Conservation (phyloP, 2,329 filamentous ascomycete genomes). For the Podosphaera leucotricha region DNA sequence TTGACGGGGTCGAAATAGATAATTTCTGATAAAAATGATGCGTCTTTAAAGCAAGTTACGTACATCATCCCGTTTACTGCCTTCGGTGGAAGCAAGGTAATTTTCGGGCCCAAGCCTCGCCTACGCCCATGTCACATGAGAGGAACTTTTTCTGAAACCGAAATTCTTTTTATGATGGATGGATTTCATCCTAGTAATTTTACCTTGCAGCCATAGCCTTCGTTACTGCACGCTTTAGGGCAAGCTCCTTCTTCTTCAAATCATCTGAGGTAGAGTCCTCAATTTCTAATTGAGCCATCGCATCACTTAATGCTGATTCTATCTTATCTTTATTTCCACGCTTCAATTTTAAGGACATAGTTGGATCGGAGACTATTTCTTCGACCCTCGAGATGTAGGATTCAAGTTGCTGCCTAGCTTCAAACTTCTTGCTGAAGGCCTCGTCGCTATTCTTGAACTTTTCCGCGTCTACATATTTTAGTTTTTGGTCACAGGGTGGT, state of each 20-base stretch:
- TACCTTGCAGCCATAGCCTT: constrained; percentile 89
- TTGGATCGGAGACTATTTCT: constrained; percentile 95
- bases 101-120: too few species aligned
- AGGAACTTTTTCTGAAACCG: too few species aligned
- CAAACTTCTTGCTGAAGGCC: constrained; percentile 98
- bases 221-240: constrained; percentile 90
- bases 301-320: constrained; percentile 85
- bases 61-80: too few species aligned
- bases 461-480: constrained; percentile 43
- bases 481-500: constrained; percentile 1
- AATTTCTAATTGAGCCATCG: constrained; percentile 92
- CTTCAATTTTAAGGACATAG: constrained; percentile 92
- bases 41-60: too few species aligned
- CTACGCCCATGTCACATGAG: too few species aligned
- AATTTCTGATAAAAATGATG: too few species aligned
- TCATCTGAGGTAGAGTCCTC: constrained; percentile 81
- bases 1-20: too few species aligned
- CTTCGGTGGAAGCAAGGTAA: too few species aligned
- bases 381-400: constrained; percentile 96
- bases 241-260: constrained; percentile 98
- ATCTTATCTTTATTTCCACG: constrained; percentile 99
- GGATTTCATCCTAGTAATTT: constrained; percentile 10
- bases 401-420: constrained; percentile 97
- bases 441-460: constrained; percentile 98
- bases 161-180: too few species aligned